These are phyloP conservation scores for Penicillium sp. DNA, from an alignment of 2,329 filamentous ascomycete genomes.

Conservation along the genomic window DNA sequence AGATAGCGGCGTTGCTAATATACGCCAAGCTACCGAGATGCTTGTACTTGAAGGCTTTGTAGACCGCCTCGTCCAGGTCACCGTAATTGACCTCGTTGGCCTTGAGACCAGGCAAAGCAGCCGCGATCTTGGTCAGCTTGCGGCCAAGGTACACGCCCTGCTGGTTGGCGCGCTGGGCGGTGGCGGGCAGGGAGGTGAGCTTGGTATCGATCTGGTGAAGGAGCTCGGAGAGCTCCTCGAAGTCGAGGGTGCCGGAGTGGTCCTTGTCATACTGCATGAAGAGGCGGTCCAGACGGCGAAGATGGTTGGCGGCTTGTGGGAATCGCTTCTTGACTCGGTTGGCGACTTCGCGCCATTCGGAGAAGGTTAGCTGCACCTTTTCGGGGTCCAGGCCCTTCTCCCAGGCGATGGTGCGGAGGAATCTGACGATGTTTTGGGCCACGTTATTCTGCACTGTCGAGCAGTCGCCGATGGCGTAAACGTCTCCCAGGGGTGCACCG, in stretches of 20 bases:
- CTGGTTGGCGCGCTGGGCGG: constrained; percentile 92
- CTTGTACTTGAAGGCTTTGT: constrained; percentile 89
- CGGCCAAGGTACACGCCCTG: constrained; percentile 88
- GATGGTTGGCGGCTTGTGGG: constrained; percentile 80
- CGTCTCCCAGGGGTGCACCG: constrained; percentile 83
- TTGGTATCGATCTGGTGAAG: constrained; percentile 90
- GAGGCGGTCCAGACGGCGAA: constrained; percentile 82
- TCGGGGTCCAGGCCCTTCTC: constrained; percentile 87
- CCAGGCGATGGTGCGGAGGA: constrained; percentile 83
- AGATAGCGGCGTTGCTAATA: constrained; percentile 92
- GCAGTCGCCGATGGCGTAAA: constrained; percentile 96
- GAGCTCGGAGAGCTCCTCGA: constrained; percentile 82
- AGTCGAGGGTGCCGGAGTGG: constrained; percentile 87
- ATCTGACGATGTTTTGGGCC: constrained; percentile 82
- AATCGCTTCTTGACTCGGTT: constrained; percentile 80
- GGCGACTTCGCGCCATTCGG: constrained; percentile 82
- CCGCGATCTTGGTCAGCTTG: constrained; percentile 89
- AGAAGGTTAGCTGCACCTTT: constrained; percentile 77
- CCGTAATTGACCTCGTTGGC: constrained; percentile 81
- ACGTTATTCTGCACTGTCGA: constrained; percentile 96
- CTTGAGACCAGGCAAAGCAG: constrained; percentile 65
- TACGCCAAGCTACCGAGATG: constrained; percentile 92
- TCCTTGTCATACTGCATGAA: constrained; percentile 92
- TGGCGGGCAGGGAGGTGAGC: constrained; percentile 88
- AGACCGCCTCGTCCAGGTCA: constrained; percentile 84